Conservation (phyloP, 1,139 yeast genomes). For the Blastobotrys arbuscula region DNA sequence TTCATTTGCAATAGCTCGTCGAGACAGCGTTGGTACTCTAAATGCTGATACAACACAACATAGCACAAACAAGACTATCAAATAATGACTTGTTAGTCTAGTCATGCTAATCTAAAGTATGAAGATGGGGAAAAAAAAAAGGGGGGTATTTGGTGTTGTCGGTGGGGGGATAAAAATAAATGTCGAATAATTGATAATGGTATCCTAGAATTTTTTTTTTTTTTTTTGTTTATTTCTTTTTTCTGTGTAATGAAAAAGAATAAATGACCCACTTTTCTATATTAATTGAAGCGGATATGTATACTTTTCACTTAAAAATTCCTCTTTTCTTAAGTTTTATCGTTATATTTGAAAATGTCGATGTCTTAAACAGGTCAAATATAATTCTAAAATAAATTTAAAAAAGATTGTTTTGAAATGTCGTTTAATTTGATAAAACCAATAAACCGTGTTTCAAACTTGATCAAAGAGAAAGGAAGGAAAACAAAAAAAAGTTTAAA, state of each 20-base stretch:
- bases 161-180: neutral
- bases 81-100: constrained; percentile 3
- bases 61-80: constrained; percentile 6
- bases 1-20: constrained; percentile 6
- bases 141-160: neutral
- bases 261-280: neutral
- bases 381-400: neutral
- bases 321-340: constrained; percentile 3
- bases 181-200: neutral
- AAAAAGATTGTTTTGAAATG: neutral
- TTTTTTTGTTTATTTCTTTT: neutral
- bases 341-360: neutral
- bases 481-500: neutral
- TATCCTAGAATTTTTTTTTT: neutral
- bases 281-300: neutral
- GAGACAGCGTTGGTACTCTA: constrained; percentile 3
- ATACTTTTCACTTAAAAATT: neutral
- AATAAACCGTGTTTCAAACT: constrained; percentile 10
- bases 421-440: neutral
- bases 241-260: neutral
- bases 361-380: constrained; percentile 8
- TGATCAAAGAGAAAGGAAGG: neutral
- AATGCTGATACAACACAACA: constrained; percentile 9
- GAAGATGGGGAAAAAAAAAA: neutral
- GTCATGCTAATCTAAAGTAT: constrained; percentile 2